Evolutionary conservation across 306 rosid species (phyloP), one percentile per base, ranked within the genome.

Genomic region (Prunus mongolica): DNA sequence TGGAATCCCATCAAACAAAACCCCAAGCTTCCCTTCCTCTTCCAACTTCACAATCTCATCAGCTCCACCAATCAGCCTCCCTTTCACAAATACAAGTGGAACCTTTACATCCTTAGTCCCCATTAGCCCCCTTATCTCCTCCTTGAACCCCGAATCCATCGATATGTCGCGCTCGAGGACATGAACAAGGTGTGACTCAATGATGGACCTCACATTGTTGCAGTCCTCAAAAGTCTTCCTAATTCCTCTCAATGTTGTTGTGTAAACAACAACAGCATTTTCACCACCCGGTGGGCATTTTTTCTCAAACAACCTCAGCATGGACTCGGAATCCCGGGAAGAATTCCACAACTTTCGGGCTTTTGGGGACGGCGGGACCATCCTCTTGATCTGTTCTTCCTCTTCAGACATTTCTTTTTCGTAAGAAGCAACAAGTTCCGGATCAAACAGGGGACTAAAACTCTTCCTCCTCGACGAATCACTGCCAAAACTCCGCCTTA

Each of bases 81-180:
- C 99, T 73, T 85, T 92, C 72, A 96, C 91, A 52, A 92, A 96
- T 49, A 96, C 82, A 24, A 87, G 79, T 0, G 98, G 97, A 64
- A 96, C 98, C 46, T 81, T 93, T 38, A 96, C 89, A 24, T 85
- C 89, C 18, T 87, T 88, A 0, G 85, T 84, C 6, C 73, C 91
- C 88, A 86, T 85, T n/a, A 96, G 78, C 78, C 82, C 78, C 77
- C 93, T 72, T 57, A 96, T 72, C 73, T 96, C 97, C 80, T 92
- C 99, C 77, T 83, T 91, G n/a, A 89, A 84, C 44, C 98, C 99
- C 0, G 93, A 88, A 86, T 96, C 97, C 99, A 96, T 96, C 0
- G 99, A 96, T 54, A 92, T 83, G 16, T 96, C 99, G 15, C 98
- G 86, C 89, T 96, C 99, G 0, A 82, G 22, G 73, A 84, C 60